Evolutionary conservation across 345 rosid species (phyloP).

Genomic region (Gossypium longicalyx): DNA sequence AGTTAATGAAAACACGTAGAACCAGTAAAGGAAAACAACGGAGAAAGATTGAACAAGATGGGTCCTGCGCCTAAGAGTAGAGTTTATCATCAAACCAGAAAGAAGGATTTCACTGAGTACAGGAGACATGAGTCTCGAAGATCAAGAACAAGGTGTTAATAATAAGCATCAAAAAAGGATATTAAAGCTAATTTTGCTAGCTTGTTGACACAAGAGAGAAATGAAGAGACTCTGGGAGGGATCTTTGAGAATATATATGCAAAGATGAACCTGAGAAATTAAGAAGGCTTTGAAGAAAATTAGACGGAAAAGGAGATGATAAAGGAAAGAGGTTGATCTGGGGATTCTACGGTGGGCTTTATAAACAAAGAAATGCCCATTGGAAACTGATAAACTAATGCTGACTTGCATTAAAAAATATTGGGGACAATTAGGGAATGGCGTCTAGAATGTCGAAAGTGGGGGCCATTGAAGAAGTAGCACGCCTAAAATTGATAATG

Average conservation of each 20-base stretch:
- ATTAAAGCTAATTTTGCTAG: too few relatives aligned
- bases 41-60: slow-evolving; percentile 99
- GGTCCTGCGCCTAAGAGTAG: slow-evolving; percentile 79
- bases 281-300: too few relatives aligned
- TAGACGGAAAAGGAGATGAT: slow-evolving; percentile 7
- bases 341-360: slow-evolving; percentile 21
- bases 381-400: slow-evolving; percentile 6
- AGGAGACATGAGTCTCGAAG: slow-evolving; percentile 82
- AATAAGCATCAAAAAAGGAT: slow-evolving; percentile 41
- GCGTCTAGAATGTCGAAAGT: not conserved
- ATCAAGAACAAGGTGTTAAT: slow-evolving; percentile 31
- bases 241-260: too few relatives aligned
- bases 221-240: too few relatives aligned
- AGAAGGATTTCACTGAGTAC: slow-evolving; percentile 80
- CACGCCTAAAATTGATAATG: too few relatives aligned
- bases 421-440: not conserved
- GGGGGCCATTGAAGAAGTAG: too few relatives aligned
- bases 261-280: too few relatives aligned
- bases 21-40: slow-evolving; percentile 95
- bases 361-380: slow-evolving; percentile 19
- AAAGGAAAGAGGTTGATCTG: slow-evolving; percentile 20
- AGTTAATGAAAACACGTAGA: slow-evolving; percentile 79
- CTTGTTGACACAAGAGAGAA: too few relatives aligned
- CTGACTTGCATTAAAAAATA: not conserved
- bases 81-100: slow-evolving; percentile 82